Conservation (phyloP, 768 basidiomycete genomes). For the Xerocomus spinulosus region DNA sequence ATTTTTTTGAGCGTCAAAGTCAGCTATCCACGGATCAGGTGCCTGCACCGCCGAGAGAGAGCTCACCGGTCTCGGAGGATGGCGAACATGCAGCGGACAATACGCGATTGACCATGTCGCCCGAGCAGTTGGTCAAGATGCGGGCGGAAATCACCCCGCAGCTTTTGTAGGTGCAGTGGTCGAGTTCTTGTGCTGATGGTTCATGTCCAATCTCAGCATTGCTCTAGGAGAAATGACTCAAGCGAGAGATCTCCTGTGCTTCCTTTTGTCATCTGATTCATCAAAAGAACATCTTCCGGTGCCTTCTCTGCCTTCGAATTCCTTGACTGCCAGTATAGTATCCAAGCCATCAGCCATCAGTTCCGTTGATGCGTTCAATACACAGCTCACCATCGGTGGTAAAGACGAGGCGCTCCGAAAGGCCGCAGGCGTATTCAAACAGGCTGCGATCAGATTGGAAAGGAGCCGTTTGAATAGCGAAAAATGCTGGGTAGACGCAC, state of each 20-base stretch:
- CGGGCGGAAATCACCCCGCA: conserved; percentile 66
- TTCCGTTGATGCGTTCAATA: conserved; percentile 68
- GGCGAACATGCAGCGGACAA: conserved; percentile 29
- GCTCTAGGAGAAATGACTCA: conserved; percentile 78
- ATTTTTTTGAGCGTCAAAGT: conserved; percentile 63
- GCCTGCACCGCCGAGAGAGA: conserved; percentile 27
- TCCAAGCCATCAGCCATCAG: conserved; percentile 60
- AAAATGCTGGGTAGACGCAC: conserved; percentile 77
- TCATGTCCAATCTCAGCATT: conserved; percentile 41
- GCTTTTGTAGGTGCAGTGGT: conserved; percentile 53
- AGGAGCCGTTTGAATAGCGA: conserved; percentile 56
- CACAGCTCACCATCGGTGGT: conserved; percentile 67
- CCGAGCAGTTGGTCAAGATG: conserved; percentile 72
- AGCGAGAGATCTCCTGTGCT: conserved; percentile 63
- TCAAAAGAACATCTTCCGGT: conserved; percentile 33
- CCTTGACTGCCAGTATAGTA: conserved; percentile 59
- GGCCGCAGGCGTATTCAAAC: conserved; percentile 66
- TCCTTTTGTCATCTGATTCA: conserved; percentile 43
- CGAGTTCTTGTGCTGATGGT: background rate
- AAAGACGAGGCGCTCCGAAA: conserved; percentile 79
- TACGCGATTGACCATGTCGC: conserved; percentile 51
- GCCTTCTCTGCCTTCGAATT: conserved; percentile 27
- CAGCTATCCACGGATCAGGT: conserved; percentile 14
- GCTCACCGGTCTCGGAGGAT: conserved; percentile 24
- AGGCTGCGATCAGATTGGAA: conserved; percentile 67